Evolutionary conservation across 2,329 filamentous ascomycete genomes (phyloP).

Genomic region (Sporothrix sp.): DNA sequence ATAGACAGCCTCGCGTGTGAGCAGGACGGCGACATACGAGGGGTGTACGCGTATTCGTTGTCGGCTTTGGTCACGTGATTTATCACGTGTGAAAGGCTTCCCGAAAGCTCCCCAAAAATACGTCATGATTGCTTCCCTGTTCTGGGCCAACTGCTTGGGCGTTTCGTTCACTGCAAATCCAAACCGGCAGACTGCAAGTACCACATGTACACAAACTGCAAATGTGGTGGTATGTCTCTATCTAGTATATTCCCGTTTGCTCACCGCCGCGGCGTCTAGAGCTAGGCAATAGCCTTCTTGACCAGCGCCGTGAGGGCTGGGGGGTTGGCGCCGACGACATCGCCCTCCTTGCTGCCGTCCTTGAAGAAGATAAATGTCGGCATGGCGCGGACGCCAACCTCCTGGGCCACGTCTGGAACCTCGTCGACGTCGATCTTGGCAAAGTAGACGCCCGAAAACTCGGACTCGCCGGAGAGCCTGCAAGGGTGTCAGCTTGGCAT

Average conservation of each 20-base stretch:
- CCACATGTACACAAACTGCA: no score
- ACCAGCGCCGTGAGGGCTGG: conserved; percentile 36
- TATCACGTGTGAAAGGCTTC: not conserved
- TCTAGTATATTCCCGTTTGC: not conserved
- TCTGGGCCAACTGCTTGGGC: no score
- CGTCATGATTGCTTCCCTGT: conserved; percentile 8
- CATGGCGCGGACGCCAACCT: conserved; percentile 81
- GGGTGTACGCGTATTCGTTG: no score
- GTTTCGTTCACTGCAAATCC: no score
- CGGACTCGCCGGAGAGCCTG: conserved; percentile 46
- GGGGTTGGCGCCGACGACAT: conserved; percentile 77
- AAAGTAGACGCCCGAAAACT: conserved; percentile 52
- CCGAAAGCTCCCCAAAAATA: not conserved
- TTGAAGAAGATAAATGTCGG: conserved; percentile 85
- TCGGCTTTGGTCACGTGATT: no score
- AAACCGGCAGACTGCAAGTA: no score
- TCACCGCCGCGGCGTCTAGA: not conserved
- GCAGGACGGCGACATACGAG: no score
- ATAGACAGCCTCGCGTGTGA: no score
- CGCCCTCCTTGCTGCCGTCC: conserved; percentile 59
- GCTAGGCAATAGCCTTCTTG: not conserved
- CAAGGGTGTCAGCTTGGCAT: not conserved
- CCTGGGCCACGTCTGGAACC: conserved; percentile 61
- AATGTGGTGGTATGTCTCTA: no score
- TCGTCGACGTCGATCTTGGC: conserved; percentile 89